These are phyloP conservation scores for Russula vinacea DNA, from an alignment of 768 basidiomycete genomes.

Conservation along the genomic window DNA sequence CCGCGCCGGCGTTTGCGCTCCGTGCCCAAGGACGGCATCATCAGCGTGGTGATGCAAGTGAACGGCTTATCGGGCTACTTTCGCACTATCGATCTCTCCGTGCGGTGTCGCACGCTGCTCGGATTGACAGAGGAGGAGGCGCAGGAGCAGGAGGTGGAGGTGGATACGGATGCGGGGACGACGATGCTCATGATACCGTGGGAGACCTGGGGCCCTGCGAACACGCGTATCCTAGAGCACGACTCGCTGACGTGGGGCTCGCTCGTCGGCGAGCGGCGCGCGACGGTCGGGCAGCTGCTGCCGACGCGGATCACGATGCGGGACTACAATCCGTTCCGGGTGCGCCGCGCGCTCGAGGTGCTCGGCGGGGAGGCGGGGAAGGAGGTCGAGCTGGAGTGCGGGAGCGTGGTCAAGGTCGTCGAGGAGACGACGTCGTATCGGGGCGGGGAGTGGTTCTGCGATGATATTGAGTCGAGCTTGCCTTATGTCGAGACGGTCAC, in stretches of 20 bases:
- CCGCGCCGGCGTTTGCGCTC: slow-evolving; percentile 11
- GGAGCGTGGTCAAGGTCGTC: neutral
- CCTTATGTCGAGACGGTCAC: slow-evolving; percentile 19
- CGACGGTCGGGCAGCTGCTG: slow-evolving; percentile 10
- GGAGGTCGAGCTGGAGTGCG: neutral
- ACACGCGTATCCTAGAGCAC: slow-evolving; percentile 15
- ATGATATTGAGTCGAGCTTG: neutral
- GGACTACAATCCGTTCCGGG: slow-evolving; percentile 18
- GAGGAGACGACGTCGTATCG: neutral
- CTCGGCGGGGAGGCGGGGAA: neutral
- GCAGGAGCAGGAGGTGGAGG: too few relatives aligned
- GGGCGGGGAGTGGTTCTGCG: slow-evolving; percentile 9
- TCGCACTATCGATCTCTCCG: slow-evolving; percentile 13
- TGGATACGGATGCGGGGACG: too few relatives aligned
- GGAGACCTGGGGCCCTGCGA: slow-evolving; percentile 8
- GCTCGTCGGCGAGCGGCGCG: slow-evolving; percentile 19
- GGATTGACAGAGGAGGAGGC: neutral
- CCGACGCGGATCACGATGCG: slow-evolving; percentile 11
- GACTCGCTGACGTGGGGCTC: slow-evolving; percentile 20
- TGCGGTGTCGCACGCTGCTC: slow-evolving; percentile 16
- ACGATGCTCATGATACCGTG: neutral
- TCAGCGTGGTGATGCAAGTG: slow-evolving; percentile 22
- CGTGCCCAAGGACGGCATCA: slow-evolving; percentile 16
- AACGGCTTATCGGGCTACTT: slow-evolving; percentile 1
- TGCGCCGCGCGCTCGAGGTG: neutral